Evolutionary conservation across 768 basidiomycete genomes (phyloP).

Genomic region (Agaricus bisporus): DNA sequence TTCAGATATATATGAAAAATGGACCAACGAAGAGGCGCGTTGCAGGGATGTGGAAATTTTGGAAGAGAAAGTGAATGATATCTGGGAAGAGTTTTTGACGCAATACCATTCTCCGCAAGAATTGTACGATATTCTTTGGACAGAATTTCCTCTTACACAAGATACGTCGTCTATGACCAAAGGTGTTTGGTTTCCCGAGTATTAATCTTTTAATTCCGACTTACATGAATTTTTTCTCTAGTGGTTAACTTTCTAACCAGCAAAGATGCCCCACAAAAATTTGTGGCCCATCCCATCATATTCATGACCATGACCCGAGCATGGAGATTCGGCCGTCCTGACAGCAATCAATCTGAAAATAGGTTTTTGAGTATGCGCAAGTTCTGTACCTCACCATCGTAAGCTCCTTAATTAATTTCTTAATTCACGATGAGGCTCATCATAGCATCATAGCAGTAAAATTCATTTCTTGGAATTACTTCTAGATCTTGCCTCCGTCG

Average conservation of each 20-base stretch:
- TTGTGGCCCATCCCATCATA: conserved; percentile 36
- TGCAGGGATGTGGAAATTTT: conserved; percentile 22
- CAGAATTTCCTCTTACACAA: conserved; percentile 30
- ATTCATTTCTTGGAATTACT: conserved; percentile 38
- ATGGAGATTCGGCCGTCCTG: conserved; percentile 31
- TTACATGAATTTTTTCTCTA: conserved; percentile 14
- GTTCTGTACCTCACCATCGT: conserved; percentile 12
- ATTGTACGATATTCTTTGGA: conserved; percentile 46
- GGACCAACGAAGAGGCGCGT: conserved; percentile 25
- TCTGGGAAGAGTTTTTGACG: conserved; percentile 39
- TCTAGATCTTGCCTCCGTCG: conserved; percentile 11
- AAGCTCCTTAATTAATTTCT: not conserved
- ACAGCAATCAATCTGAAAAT: not conserved
- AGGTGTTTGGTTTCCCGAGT: conserved; percentile 17
- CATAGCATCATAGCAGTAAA: conserved; percentile 23
- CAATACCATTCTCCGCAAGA: conserved; percentile 33
- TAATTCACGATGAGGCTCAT: not conserved
- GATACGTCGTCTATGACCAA: conserved; percentile 15
- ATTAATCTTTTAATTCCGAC: not conserved
- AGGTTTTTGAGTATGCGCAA: not conserved
- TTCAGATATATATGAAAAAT: conserved; percentile 36
- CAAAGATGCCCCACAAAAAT: conserved; percentile 25
- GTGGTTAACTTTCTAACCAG: conserved; percentile 36
- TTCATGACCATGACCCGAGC: conserved; percentile 28
- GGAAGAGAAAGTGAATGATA: conserved; percentile 24